Percentiles rank a stretch among this genome's conserved stretches.
These are phyloP conservation scores for Scytalidium sp. DNA, from an alignment of 2,329 filamentous ascomycete genomes.

Conservation along the genomic window DNA sequence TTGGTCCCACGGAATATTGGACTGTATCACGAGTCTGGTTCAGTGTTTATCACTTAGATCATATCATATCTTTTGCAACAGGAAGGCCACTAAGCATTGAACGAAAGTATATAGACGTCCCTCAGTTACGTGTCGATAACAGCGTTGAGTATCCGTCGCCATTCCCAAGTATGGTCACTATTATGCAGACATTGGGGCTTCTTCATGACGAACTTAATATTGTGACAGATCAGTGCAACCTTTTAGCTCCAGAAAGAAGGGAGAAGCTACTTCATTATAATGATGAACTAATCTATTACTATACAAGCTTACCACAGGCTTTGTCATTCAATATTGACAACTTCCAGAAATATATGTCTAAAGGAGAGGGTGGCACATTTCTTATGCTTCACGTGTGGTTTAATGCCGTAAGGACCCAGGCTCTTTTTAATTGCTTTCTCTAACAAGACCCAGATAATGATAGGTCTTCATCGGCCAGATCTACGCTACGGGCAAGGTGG, in stretches of 20 bases:
- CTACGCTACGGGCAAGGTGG: not conserved
- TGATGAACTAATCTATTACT: not conserved
- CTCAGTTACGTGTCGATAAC: not conserved
- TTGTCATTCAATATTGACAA: constrained; percentile 3
- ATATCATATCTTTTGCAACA: not conserved
- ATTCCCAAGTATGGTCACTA: not conserved
- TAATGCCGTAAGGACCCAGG: not conserved
- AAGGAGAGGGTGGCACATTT: constrained; percentile 1
- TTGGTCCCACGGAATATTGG: not conserved
- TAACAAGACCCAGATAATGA: not conserved
- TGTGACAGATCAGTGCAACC: not conserved
- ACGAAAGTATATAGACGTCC: not conserved
- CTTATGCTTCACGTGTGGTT: constrained; percentile 2
- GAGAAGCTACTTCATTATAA: not conserved
- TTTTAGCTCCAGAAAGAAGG: not conserved
- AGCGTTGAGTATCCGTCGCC: not conserved
- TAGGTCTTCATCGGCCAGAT: constrained; percentile 3
- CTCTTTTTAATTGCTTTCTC: not conserved
- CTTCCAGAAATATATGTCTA: constrained; percentile 1
- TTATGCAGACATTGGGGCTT: not conserved
- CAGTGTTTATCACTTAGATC: not conserved
- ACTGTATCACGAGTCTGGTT: not conserved
- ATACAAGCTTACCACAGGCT: not conserved
- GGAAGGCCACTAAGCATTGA: not conserved
- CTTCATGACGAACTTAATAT: not conserved